Conservation (phyloP, 169 alveolate species). For the Miamiensis avidus region DNA sequence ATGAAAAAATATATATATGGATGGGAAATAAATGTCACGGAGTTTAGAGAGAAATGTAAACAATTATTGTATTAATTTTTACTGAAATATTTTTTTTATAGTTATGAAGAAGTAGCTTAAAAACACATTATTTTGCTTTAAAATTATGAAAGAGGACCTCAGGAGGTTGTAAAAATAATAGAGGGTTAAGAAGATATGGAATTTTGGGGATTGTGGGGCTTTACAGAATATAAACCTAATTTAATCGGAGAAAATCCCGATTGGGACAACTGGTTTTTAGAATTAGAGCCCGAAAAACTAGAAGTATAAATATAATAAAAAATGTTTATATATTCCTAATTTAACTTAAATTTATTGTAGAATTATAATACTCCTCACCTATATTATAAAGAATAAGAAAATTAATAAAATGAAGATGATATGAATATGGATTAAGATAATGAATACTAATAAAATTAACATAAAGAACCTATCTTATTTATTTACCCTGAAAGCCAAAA, state of each 20-base stretch:
- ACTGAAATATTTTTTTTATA: too few relatives aligned
- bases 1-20: conserved; percentile 45
- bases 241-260: conserved; percentile 37
- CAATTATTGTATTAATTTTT: too few relatives aligned
- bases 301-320: conserved; percentile 15
- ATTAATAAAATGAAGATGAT: conserved; percentile 7
- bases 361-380: background rate
- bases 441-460: background rate
- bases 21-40: conserved; percentile 41
- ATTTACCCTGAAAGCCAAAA: conserved; percentile 21
- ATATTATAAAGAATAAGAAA: background rate
- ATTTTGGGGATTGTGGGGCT: conserved; percentile 57
- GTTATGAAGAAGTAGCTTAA: background rate
- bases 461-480: background rate
- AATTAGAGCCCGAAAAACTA: conserved; percentile 14
- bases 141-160: conserved; percentile 56
- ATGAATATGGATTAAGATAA: background rate
- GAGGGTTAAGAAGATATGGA: conserved; percentile 29
- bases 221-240: conserved; percentile 27
- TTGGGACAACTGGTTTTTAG: conserved; percentile 68
- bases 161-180: conserved; percentile 12
- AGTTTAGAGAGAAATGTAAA: background rate
- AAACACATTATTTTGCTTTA: background rate
- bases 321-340: conserved; percentile 7
- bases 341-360: conserved; percentile 8